Percentiles rank a stretch among this genome's conserved stretches.
These are phyloP conservation scores for Gloeopeniophorella convolvens DNA, from an alignment of 768 basidiomycete genomes.

Conservation along the genomic window DNA sequence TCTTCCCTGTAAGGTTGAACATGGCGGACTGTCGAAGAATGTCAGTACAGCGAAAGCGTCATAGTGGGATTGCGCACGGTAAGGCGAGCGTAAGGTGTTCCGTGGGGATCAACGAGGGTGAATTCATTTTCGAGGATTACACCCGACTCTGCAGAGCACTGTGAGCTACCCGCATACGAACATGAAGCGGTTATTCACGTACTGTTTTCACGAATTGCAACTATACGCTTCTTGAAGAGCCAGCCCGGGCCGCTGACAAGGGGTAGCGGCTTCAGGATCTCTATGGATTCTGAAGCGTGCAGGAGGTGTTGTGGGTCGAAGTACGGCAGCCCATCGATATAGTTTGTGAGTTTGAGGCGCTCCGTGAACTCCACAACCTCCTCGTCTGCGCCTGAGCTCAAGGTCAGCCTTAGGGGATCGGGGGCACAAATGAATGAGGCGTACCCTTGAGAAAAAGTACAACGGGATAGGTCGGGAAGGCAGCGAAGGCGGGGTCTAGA, in stretches of 20 bases:
- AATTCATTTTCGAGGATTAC: conserved; percentile 65
- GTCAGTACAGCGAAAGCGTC: background rate
- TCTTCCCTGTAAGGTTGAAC: conserved; percentile 40
- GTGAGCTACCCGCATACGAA: background rate
- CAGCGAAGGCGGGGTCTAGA: conserved; percentile 60
- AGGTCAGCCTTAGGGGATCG: background rate
- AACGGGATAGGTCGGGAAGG: conserved; percentile 83
- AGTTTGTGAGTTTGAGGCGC: conserved; percentile 31
- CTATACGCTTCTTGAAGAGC: conserved; percentile 60
- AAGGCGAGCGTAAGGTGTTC: conserved; percentile 38
- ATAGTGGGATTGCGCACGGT: conserved; percentile 30
- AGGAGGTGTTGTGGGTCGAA: conserved; percentile 68
- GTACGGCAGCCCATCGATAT: conserved; percentile 60
- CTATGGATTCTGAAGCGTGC: conserved; percentile 69
- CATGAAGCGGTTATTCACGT: too few relatives aligned
- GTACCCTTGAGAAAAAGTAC: conserved; percentile 66
- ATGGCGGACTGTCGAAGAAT: conserved; percentile 27
- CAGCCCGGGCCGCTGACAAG: conserved; percentile 72
- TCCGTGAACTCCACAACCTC: conserved; percentile 71
- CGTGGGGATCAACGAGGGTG: conserved; percentile 54
- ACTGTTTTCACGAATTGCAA: conserved; percentile 81
- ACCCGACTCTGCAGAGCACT: conserved; percentile 55
- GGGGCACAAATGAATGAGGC: conserved; percentile 2
- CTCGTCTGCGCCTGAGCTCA: conserved; percentile 43
- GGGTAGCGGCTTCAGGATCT: conserved; percentile 75